Evolutionary conservation across 75 land plant species (phyloP).

Genomic region (Adiantum capillusveneris): DNA sequence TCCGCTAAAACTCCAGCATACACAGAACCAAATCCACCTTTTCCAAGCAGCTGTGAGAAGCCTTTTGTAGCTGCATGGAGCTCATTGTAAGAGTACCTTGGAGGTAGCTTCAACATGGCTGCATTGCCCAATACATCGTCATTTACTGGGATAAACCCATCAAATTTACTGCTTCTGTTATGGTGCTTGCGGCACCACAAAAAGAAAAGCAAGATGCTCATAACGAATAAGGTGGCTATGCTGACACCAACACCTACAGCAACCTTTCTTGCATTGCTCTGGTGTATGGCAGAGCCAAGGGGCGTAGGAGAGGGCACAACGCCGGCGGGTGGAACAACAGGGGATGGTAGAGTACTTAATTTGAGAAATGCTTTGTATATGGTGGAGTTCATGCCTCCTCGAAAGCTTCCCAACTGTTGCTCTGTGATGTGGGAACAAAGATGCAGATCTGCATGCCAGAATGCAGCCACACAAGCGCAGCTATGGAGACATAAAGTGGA

Average conservation of each 20-base stretch:
- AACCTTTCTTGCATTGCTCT: background rate
- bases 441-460: background rate
- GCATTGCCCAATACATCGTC: background rate
- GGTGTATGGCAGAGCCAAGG: too few species aligned
- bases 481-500: background rate
- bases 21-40: slow-evolving; percentile 77
- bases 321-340: background rate
- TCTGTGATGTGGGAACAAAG: background rate
- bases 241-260: too few species aligned
- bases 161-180: background rate
- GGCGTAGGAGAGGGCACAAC: background rate
- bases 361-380: slow-evolving; percentile 5
- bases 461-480: slow-evolving; percentile 6
- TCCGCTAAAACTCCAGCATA: slow-evolving; percentile 55
- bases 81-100: slow-evolving; percentile 16
- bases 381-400: background rate
- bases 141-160: too few species aligned
- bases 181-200: background rate
- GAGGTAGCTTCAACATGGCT: background rate
- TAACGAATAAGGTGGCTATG: too few species aligned
- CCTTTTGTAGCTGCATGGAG: slow-evolving; percentile 6
- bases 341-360: background rate
- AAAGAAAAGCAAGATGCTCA: background rate
- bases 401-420: slow-evolving; percentile 7
- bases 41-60: slow-evolving; percentile 15